A percentile compares a stretch with the other conserved stretches of the same genome.
Evolutionary conservation across 2,329 filamentous ascomycete genomes (phyloP).

Genomic region (Penicillium hordei): DNA sequence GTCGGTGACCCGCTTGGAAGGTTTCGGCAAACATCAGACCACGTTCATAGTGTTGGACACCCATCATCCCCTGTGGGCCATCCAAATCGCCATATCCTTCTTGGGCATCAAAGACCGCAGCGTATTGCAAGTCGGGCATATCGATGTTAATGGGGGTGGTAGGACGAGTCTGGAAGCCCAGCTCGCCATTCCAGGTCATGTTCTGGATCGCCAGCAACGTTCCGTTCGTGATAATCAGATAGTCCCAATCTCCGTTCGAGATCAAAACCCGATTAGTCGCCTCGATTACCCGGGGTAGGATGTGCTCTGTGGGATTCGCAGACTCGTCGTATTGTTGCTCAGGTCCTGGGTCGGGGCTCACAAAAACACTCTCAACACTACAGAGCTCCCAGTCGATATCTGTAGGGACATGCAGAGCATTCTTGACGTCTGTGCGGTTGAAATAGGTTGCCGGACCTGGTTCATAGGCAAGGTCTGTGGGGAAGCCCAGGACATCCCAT

Average conservation of each 20-base stretch:
- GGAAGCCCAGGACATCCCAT: conserved; percentile 69
- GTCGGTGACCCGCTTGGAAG: conserved; percentile 39
- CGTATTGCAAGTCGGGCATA: conserved; percentile 58
- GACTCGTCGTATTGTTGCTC: conserved; percentile 40
- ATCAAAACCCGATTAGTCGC: conserved; percentile 71
- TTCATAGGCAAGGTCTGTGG: conserved; percentile 53
- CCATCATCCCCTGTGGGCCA: conserved; percentile 64
- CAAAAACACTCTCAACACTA: conserved; percentile 47
- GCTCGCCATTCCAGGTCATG: conserved; percentile 74
- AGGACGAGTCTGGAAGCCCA: conserved; percentile 69
- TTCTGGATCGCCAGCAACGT: conserved; percentile 75
- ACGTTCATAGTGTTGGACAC: conserved; percentile 70
- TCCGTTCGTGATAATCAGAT: conserved; percentile 67
- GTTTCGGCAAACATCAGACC: conserved; percentile 67
- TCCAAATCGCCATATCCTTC: conserved; percentile 65
- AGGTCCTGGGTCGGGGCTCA: conserved; percentile 41
- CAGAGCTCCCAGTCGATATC: conserved; percentile 35
- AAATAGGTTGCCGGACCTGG: conserved; percentile 66
- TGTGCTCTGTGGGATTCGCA: conserved; percentile 57
- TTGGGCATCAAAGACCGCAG: conserved; percentile 44
- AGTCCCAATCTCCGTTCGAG: conserved; percentile 72
- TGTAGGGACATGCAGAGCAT: conserved; percentile 62
- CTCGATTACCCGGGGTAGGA: conserved; percentile 40
- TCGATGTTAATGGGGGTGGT: conserved; percentile 46
- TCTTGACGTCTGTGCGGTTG: conserved; percentile 68